Evolutionary conservation across 2,329 filamentous ascomycete species (phyloP).

Genomic region (Penicillium sp.): DNA sequence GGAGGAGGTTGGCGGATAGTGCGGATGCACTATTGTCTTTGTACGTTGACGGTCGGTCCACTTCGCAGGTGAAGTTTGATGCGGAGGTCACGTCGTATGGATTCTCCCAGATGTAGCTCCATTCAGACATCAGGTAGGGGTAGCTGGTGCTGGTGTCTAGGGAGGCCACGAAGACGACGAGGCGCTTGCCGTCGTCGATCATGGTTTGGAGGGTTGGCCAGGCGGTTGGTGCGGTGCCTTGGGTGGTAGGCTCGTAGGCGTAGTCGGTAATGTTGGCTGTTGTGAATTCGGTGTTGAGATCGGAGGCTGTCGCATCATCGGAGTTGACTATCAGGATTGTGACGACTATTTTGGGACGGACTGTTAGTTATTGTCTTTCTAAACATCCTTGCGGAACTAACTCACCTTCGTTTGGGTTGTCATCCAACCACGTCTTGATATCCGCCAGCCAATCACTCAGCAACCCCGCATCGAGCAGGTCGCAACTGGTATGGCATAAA

Average conservation of each 20-base stretch:
- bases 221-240: constrained; percentile 42
- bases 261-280: constrained; percentile 61
- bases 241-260: constrained; percentile 57
- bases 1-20: constrained; percentile 60
- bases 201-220: constrained; percentile 74
- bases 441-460: constrained; percentile 63
- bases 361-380: background rate
- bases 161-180: constrained; percentile 69
- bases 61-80: constrained; percentile 68
- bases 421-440: constrained; percentile 68
- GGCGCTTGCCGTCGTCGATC: constrained; percentile 63
- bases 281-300: constrained; percentile 58
- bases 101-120: constrained; percentile 66
- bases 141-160: constrained; percentile 36
- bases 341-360: constrained; percentile 52
- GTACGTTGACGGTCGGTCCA: constrained; percentile 63
- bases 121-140: constrained; percentile 47
- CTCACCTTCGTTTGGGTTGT: constrained; percentile 63
- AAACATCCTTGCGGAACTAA: background rate
- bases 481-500: constrained; percentile 70
- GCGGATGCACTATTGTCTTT: constrained; percentile 51
- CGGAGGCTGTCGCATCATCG: constrained; percentile 56
- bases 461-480: constrained; percentile 66
- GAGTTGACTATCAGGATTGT: constrained; percentile 73
- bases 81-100: constrained; percentile 63